Conservation (phyloP, 768 basidiomycete genomes). For the Rhizopogon vesiculosus region DNA sequence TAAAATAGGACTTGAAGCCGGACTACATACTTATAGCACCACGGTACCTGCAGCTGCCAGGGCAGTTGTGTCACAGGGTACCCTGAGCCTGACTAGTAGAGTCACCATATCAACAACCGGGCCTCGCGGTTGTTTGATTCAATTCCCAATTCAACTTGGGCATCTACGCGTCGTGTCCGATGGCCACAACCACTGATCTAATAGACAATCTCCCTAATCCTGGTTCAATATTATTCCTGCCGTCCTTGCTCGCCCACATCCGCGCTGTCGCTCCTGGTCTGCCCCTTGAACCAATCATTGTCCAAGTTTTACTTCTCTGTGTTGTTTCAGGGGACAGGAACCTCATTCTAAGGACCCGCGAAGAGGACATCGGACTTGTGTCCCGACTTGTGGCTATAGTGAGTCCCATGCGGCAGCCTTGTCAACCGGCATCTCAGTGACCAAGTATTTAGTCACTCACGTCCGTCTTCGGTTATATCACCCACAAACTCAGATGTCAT, state of each 20-base stretch:
- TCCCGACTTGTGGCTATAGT: conserved; percentile 57
- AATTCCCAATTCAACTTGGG: not conserved
- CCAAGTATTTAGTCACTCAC: conserved; percentile 45
- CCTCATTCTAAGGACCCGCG: conserved; percentile 58
- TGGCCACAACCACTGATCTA: conserved; percentile 15
- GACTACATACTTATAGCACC: no score
- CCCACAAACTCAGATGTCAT: conserved; percentile 53
- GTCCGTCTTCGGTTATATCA: conserved; percentile 52
- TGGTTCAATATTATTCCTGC: conserved; percentile 46
- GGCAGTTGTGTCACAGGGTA: no score
- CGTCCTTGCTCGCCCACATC: conserved; percentile 43
- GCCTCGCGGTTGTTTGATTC: not conserved
- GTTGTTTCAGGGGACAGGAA: conserved; percentile 59
- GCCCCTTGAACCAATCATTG: conserved; percentile 56
- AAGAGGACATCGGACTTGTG: conserved; percentile 60
- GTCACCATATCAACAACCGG: not conserved
- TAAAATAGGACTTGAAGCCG: not conserved
- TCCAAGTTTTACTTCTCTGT: conserved; percentile 64
- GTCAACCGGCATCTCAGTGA: not conserved
- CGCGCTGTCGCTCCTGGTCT: conserved; percentile 40
- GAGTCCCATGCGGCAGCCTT: conserved; percentile 6
- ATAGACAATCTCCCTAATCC: conserved; percentile 27
- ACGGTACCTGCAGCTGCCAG: no score
- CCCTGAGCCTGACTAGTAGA: not conserved
- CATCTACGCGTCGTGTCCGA: not conserved